These are phyloP conservation scores for Colletotrichum scovillei DNA, from an alignment of 2,329 filamentous ascomycete species.

Conservation along the genomic window DNA sequence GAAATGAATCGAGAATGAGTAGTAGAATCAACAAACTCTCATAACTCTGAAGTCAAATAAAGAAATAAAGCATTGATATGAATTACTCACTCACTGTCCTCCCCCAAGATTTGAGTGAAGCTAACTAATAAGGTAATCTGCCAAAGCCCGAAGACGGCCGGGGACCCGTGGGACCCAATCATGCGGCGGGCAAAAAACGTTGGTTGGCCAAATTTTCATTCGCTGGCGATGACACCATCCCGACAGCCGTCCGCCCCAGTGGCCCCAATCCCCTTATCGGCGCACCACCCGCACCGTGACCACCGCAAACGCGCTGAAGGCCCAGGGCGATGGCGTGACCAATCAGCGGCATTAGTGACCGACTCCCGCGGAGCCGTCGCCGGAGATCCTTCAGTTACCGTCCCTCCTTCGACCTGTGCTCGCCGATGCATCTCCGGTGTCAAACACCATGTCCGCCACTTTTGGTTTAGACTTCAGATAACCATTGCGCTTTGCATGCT, in stretches of 20 bases:
- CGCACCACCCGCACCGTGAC: background rate
- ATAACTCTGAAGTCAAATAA: background rate
- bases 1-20: background rate
- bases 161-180: slow-evolving; percentile 21
- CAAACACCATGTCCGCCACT: background rate
- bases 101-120: background rate
- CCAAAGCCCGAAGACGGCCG: slow-evolving; percentile 17
- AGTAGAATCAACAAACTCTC: background rate
- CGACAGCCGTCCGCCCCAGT: slow-evolving; percentile 26
- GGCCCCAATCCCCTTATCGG: slow-evolving; percentile 15
- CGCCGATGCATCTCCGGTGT: slow-evolving; percentile 21
- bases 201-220: slow-evolving; percentile 33
- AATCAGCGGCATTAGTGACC: slow-evolving; percentile 33
- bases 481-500: background rate
- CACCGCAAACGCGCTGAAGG: background rate
- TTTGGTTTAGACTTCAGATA: background rate
- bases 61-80: background rate
- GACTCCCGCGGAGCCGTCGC: slow-evolving; percentile 35
- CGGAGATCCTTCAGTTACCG: slow-evolving; percentile 28
- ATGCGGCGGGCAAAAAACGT: slow-evolving; percentile 25
- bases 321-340: slow-evolving; percentile 10
- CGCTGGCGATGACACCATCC: slow-evolving; percentile 35
- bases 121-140: background rate
- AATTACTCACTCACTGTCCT: background rate
- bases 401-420: background rate